A percentile compares a stretch with the other conserved stretches of the same genome.
These are phyloP conservation scores for Brassica napus DNA, from an alignment of 345 rosid genomes.

Conservation along the genomic window DNA sequence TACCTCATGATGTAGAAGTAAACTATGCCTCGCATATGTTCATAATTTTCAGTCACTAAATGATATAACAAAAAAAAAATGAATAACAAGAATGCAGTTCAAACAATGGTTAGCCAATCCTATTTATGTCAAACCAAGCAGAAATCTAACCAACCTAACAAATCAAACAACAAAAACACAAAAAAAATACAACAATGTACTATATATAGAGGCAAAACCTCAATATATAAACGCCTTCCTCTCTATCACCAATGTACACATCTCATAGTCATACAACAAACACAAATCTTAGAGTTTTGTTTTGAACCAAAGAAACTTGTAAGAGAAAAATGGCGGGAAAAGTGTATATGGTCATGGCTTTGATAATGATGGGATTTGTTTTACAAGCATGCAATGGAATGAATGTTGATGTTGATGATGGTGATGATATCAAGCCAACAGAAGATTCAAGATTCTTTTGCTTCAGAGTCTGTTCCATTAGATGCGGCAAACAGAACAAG, in stretches of 20 bases:
- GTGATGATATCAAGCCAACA: not conserved
- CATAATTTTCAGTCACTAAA: too few species aligned
- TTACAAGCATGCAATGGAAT: slow-evolving; percentile 31
- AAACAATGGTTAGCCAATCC: too few species aligned
- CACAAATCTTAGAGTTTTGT: not conserved
- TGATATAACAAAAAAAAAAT: too few species aligned
- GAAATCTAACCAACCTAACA: not conserved
- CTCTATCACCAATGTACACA: not conserved
- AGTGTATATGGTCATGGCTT: slow-evolving; percentile 2
- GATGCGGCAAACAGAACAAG: slow-evolving; percentile 30
- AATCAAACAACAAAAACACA: not conserved
- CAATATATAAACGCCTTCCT: not conserved
- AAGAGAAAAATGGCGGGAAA: slow-evolving; percentile 28
- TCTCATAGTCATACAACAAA: not conserved
- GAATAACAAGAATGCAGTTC: too few species aligned
- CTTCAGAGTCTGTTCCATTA: slow-evolving; percentile 31
- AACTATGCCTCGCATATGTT: too few species aligned
- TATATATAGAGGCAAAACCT: slow-evolving; percentile 15
- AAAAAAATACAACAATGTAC: not conserved
- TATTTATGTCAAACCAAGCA: too few species aligned
- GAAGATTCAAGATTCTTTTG: slow-evolving; percentile 15
- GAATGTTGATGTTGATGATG: not conserved
- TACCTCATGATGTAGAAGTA: too few species aligned
- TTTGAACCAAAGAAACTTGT: not conserved
- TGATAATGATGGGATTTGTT: slow-evolving; percentile 24